phyloP scores from a whole-genome alignment of 2,329 filamentous ascomycete species.

The Leptosphaerulina australis region DNA sequence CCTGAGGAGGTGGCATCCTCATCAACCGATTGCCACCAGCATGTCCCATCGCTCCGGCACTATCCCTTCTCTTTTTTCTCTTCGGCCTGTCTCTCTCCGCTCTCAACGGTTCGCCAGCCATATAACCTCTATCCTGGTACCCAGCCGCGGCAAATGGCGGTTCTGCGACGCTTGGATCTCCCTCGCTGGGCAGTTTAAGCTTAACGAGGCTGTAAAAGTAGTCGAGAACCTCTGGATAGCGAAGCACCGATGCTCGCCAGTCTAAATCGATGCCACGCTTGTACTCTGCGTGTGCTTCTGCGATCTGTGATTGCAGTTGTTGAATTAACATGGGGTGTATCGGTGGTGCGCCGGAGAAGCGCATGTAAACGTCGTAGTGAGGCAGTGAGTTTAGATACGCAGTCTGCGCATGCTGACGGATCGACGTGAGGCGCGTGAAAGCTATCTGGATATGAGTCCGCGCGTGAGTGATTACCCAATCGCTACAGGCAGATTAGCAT shows the following conservation, averaged over 20 bases:
- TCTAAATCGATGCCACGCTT: constrained; percentile 79
- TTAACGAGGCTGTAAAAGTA: constrained; percentile 78
- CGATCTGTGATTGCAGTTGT: constrained; percentile 60
- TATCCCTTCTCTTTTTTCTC: constrained; percentile 44
- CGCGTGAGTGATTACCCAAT: constrained; percentile 56
- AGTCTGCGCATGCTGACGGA: constrained; percentile 50
- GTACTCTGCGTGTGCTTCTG: constrained; percentile 67
- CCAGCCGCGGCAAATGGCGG: constrained; percentile 49
- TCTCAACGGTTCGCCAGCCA: constrained; percentile 27
- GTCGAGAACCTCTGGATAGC: constrained; percentile 79
- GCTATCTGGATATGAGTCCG: constrained; percentile 53
- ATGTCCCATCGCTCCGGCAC: constrained; percentile 29
- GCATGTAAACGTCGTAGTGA: constrained; percentile 55
- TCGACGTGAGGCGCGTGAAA: constrained; percentile 50
- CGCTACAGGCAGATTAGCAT: constrained; percentile 42
- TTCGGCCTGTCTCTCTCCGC: constrained; percentile 41
- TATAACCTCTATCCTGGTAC: constrained; percentile 46
- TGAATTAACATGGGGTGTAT: constrained; percentile 50
- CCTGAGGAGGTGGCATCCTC: constrained; percentile 40
- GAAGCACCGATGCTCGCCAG: constrained; percentile 75
- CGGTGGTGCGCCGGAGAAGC: constrained; percentile 53
- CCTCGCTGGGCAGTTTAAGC: constrained; percentile 66
- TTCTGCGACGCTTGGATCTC: constrained; percentile 45
- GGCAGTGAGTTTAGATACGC: constrained; percentile 54
- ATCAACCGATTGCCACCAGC: constrained; percentile 30